phyloP scores from a whole-genome alignment of 1,139 yeast genomes.

The Candida mesenterica region DNA sequence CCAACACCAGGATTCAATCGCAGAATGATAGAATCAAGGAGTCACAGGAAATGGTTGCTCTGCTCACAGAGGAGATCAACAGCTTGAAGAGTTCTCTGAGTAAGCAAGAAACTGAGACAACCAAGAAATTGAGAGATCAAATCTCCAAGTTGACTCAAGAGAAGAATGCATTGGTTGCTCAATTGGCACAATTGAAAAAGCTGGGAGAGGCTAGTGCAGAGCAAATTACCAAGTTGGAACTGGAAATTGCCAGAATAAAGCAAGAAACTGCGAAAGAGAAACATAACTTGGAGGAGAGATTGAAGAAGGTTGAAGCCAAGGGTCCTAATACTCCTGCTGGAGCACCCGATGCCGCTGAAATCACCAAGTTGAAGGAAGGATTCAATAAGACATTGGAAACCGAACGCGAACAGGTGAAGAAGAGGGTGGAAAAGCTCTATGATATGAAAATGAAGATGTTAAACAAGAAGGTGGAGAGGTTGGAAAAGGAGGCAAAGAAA shows the following conservation, averaged over 20 bases:
- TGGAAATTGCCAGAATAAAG: conserved; percentile 3
- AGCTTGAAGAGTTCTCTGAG: conserved; percentile 10
- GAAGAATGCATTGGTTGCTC: conserved; percentile 11
- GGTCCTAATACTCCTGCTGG: conserved; percentile 4
- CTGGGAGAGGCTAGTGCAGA: conserved; percentile 3
- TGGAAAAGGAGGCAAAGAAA: conserved; percentile 21
- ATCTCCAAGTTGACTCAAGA: conserved; percentile 13
- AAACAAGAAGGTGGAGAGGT: conserved; percentile 41
- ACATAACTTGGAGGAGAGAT: conserved; percentile 2
- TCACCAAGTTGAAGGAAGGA: conserved; percentile 22
- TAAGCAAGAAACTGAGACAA: conserved; percentile 6
- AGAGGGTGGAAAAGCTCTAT: conserved; percentile 39
- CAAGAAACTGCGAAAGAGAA: conserved; percentile 8
- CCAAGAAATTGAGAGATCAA: conserved; percentile 4
- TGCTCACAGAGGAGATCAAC: conserved; percentile 13
- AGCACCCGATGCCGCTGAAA: conserved; percentile 7
- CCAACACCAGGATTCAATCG: conserved; percentile 20
- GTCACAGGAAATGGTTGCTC: conserved; percentile 21
- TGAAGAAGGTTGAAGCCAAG: conserved; percentile 16
- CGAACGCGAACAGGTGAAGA: conserved; percentile 30
- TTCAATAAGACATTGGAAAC: conserved; percentile 30
- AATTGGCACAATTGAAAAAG: conserved; percentile 13
- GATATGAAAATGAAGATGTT: conserved; percentile 44
- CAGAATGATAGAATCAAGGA: conserved; percentile 24
- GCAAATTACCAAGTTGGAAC: conserved; percentile 4